phyloP scores from a whole-genome alignment of 805 yeast species.

The Torulaspora maleeae region DNA sequence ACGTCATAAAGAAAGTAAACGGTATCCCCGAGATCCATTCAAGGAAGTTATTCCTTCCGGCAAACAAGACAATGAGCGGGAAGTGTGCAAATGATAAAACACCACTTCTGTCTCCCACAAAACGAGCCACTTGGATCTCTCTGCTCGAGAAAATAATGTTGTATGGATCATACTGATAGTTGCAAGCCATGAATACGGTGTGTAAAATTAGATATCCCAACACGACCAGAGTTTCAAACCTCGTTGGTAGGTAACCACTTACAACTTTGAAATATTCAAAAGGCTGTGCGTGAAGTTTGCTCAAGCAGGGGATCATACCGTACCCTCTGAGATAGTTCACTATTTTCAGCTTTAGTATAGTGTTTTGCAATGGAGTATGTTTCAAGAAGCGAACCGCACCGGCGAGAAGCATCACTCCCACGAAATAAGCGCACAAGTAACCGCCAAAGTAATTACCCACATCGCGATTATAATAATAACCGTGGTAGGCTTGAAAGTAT shows the following conservation, averaged over 20 bases:
- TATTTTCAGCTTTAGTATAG: slow-evolving; percentile 7
- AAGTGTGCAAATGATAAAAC: slow-evolving; percentile 43
- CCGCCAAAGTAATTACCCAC: slow-evolving; percentile 17
- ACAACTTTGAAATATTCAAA: slow-evolving; percentile 12
- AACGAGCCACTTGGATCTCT: slow-evolving; percentile 22
- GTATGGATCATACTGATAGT: slow-evolving; percentile 18
- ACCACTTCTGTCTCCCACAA: slow-evolving; percentile 45
- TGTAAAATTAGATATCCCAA: slow-evolving; percentile 19
- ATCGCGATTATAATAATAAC: slow-evolving; percentile 19
- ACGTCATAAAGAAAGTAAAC: slow-evolving; percentile 55
- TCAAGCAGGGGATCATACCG: slow-evolving; percentile 16
- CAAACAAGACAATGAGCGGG: slow-evolving; percentile 57
- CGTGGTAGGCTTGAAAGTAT: slow-evolving; percentile 17
- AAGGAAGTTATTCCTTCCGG: slow-evolving; percentile 69
- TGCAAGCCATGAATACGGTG: slow-evolving; percentile 10
- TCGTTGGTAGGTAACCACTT: slow-evolving; percentile 22
- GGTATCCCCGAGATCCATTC: slow-evolving; percentile 57
- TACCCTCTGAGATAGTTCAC: slow-evolving; percentile 18
- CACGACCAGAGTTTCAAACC: slow-evolving; percentile 20
- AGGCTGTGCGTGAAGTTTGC: slow-evolving; percentile 18
- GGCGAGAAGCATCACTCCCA: slow-evolving; percentile 10
- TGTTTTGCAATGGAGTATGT: slow-evolving; percentile 9
- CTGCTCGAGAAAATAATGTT: slow-evolving; percentile 14
- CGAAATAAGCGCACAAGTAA: slow-evolving; percentile 17
- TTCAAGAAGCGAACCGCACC: slow-evolving; percentile 11